These are phyloP conservation scores for Phoma sp. DNA, from an alignment of 2,329 filamentous ascomycete species.

Conservation along the genomic window DNA sequence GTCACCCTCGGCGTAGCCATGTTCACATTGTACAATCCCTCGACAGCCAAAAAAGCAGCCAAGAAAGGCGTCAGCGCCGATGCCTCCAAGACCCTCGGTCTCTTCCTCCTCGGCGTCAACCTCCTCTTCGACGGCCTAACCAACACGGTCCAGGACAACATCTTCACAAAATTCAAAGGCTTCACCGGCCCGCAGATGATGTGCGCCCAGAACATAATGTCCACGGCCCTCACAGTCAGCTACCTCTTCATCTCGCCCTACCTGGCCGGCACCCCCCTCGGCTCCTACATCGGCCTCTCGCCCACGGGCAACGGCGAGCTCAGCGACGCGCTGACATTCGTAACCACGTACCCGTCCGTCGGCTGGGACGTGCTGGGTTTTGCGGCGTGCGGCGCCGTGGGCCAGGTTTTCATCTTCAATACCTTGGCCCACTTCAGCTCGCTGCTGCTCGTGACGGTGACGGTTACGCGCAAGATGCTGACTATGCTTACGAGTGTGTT, in stretches of 20 bases:
- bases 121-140: conserved; percentile 94
- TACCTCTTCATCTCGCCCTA: conserved; percentile 83
- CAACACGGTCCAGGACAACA: conserved; percentile 95
- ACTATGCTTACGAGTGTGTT: conserved; percentile 97
- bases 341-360: conserved; percentile 78
- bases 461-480: conserved; percentile 97
- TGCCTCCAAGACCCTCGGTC: conserved; percentile 73
- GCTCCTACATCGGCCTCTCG: conserved; percentile 51
- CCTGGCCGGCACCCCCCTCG: conserved; percentile 67
- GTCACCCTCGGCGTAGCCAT: conserved; percentile 93
- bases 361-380: conserved; percentile 91
- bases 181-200: conserved; percentile 98
- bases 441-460: conserved; percentile 91
- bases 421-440: conserved; percentile 92
- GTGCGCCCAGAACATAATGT: conserved; percentile 94
- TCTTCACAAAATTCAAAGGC: conserved; percentile 77
- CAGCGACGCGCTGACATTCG: conserved; percentile 77
- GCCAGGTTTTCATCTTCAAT: conserved; percentile 95
- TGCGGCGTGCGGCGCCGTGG: conserved; percentile 85
- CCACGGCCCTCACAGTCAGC: conserved; percentile 73
- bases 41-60: conserved; percentile 46
- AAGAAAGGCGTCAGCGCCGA: conserved; percentile 63
- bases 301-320: conserved; percentile 70
- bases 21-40: conserved; percentile 83
- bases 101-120: conserved; percentile 85